Percentiles rank a stretch among this genome's conserved stretches.
These are phyloP conservation scores for Scenedesmus sp. DNA, from an alignment of 163 green algal species.

Conservation along the genomic window DNA sequence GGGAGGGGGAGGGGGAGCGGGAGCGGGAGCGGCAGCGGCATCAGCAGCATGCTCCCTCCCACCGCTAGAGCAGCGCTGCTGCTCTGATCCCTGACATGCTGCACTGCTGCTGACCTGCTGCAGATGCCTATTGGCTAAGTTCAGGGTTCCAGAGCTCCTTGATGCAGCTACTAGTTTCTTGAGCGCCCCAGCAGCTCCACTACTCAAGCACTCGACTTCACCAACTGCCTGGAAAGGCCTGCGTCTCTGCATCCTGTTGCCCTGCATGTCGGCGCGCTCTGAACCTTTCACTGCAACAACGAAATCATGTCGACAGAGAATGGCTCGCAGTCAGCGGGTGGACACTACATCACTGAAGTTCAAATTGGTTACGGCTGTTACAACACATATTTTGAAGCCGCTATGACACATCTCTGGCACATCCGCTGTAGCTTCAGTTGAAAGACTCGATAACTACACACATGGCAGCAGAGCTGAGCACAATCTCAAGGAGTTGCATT, in stretches of 20 bases:
- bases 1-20: too few relatives aligned
- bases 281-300: not conserved
- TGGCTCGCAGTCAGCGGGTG: too few relatives aligned
- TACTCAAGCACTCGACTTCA: not conserved
- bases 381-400: too few relatives aligned
- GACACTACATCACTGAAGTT: too few relatives aligned
- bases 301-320: too few relatives aligned
- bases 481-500: too few relatives aligned
- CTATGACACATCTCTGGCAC: too few relatives aligned
- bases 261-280: not conserved
- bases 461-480: too few relatives aligned
- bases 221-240: slow-evolving; percentile 5
- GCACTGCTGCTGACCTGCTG: slow-evolving; percentile 31
- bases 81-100: not conserved
- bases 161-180: slow-evolving; percentile 53
- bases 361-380: too few relatives aligned
- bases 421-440: too few relatives aligned
- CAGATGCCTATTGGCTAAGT: slow-evolving; percentile 45
- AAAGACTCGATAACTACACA: too few relatives aligned
- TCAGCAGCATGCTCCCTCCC: not conserved
- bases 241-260: not conserved
- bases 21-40: too few relatives aligned
- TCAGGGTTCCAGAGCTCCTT: slow-evolving; percentile 39
- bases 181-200: slow-evolving; percentile 7
- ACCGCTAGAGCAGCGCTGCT: not conserved